Evolutionary conservation across 2,329 filamentous ascomycete species (phyloP).

Genomic region (Tolypocladium pustulatum): DNA sequence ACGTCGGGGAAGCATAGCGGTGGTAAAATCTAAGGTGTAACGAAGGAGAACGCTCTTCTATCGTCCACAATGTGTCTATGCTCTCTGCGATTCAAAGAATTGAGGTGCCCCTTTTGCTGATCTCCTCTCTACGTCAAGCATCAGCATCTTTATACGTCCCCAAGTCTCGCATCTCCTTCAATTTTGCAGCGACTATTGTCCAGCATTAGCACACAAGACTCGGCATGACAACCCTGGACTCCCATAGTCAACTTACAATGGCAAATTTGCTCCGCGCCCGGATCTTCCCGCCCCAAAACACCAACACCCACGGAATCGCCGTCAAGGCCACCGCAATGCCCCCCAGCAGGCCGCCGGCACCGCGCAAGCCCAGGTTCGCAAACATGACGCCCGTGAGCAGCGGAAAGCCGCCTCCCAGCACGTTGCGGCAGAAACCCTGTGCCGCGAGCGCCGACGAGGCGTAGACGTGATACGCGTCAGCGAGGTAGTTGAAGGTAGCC

Average conservation of each 20-base stretch:
- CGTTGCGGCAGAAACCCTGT: constrained; percentile 76
- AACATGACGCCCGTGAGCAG: constrained; percentile 69
- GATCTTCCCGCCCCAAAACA: constrained; percentile 69
- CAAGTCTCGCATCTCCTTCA: background rate
- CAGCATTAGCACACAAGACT: background rate
- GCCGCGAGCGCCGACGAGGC: constrained; percentile 79
- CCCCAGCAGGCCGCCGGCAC: constrained; percentile 65
- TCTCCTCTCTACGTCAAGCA: background rate
- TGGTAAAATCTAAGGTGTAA: too few species aligned
- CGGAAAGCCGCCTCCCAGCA: constrained; percentile 73
- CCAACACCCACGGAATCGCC: constrained; percentile 76
- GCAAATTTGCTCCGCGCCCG: constrained; percentile 69
- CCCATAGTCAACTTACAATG: constrained; percentile 30
- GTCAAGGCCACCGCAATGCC: constrained; percentile 60
- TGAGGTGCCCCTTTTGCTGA: background rate
- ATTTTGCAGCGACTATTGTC: background rate
- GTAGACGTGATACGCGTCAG: constrained; percentile 77
- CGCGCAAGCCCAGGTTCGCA: constrained; percentile 55
- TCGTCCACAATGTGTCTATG: background rate
- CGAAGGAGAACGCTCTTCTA: background rate
- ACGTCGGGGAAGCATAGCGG: background rate
- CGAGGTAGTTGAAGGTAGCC: constrained; percentile 85
- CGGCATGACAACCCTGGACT: background rate
- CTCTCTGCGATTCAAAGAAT: background rate
- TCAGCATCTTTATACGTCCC: too few species aligned